These are phyloP conservation scores for Coleophoma cylindrospora DNA, from an alignment of 2,329 filamentous ascomycete genomes.

Conservation along the genomic window DNA sequence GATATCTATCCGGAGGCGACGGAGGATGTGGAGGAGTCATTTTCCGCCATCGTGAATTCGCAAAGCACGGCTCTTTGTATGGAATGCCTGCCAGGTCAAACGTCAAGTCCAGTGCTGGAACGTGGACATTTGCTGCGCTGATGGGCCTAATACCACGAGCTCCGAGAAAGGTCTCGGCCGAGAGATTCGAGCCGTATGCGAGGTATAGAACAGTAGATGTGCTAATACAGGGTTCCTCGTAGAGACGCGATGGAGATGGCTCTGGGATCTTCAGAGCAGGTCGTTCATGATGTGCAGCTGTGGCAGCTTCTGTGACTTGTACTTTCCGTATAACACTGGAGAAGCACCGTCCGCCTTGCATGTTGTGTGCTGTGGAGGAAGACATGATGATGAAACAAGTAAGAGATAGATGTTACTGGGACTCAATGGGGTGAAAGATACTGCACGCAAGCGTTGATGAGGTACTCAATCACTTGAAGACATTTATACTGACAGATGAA, in stretches of 20 bases:
- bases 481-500: too few species aligned
- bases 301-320: too few species aligned
- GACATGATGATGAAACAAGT: background rate
- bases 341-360: background rate
- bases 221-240: background rate
- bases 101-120: conserved; percentile 70
- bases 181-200: conserved; percentile 90
- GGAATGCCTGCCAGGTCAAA: conserved; percentile 85
- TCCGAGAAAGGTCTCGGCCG: conserved; percentile 72
- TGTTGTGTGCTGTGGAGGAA: background rate
- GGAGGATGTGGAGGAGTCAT: conserved; percentile 8
- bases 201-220: conserved; percentile 64
- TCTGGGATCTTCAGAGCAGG: conserved; percentile 5
- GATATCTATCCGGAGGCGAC: conserved; percentile 25
- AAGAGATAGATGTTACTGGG: too few species aligned
- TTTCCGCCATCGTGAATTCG: conserved; percentile 60
- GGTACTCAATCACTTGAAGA: too few species aligned
- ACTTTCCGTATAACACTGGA: too few species aligned
- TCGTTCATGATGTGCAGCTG: background rate
- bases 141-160: conserved; percentile 75
- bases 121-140: conserved; percentile 75
- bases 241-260: conserved; percentile 10
- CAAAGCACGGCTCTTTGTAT: conserved; percentile 88
- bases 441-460: too few species aligned
- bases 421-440: too few species aligned